A percentile compares a stretch with the other conserved stretches of the same genome.
Conservation (phyloP, 2,329 filamentous ascomycete genomes). For the Ascochyta koolunga region DNA sequence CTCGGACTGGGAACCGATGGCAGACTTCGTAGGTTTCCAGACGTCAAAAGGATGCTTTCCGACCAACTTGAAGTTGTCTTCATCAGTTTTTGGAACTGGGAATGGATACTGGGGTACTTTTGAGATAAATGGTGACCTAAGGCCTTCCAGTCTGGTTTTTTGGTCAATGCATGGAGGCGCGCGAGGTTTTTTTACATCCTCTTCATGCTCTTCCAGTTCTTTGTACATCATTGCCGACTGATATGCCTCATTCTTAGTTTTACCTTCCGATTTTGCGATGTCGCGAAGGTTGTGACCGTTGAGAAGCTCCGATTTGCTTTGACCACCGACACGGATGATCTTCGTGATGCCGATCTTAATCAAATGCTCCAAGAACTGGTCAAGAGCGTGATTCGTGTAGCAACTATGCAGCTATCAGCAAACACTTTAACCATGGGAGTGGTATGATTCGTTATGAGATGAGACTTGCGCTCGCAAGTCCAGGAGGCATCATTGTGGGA, state of each 20-base stretch:
- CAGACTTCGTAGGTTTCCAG: slow-evolving; percentile 16
- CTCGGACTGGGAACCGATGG: neutral
- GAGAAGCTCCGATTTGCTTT: slow-evolving; percentile 62
- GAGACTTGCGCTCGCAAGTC: too few species aligned
- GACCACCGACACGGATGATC: slow-evolving; percentile 67
- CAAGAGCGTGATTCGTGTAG: slow-evolving; percentile 62
- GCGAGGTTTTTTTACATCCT: slow-evolving; percentile 13
- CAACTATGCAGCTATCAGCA: slow-evolving; percentile 29
- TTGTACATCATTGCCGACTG: slow-evolving; percentile 19
- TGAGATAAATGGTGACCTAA: slow-evolving; percentile 19
- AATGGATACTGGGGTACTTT: slow-evolving; percentile 24
- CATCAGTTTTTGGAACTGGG: slow-evolving; percentile 26
- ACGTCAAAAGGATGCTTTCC: slow-evolving; percentile 34
- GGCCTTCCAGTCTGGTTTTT: slow-evolving; percentile 24
- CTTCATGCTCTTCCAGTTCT: slow-evolving; percentile 16
- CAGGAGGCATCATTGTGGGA: too few species aligned
- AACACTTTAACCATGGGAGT: too few species aligned
- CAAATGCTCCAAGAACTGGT: slow-evolving; percentile 67
- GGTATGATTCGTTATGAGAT: too few species aligned
- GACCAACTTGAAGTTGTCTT: slow-evolving; percentile 22
- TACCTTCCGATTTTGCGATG: slow-evolving; percentile 22
- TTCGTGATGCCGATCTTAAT: slow-evolving; percentile 55
- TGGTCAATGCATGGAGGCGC: slow-evolving; percentile 13
- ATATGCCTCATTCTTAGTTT: slow-evolving; percentile 27
- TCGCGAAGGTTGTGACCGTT: slow-evolving; percentile 57